Evolutionary conservation across 345 rosid genomes (phyloP), one percentile per base, ranked within the genome.

Genomic region (Bruguiera sexangula): DNA sequence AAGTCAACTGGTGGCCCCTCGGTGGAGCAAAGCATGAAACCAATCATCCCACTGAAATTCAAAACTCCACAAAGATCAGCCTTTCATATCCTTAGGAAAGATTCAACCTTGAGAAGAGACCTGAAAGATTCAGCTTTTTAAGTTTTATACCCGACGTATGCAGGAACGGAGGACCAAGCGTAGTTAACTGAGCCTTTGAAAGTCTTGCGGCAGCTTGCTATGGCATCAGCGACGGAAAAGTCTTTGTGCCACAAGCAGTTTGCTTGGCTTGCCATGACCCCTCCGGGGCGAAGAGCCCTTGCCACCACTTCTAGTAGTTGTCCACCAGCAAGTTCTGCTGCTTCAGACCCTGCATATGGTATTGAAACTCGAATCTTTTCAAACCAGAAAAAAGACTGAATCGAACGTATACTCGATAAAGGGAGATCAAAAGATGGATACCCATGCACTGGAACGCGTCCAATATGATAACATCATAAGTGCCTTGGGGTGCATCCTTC

Each of bases 151-250:
- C 74, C 61, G 53, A 22, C 46, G 36, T 73, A 70, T 6, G 69
- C 52, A 21, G 81, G 75, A 57, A 60, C 67, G 0, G 78, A 31
- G 46, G 68, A 60, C 77, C 81, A 74, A 4, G 75, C 78, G 60
- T 78, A 63, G 72, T 51, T 53, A 48, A 74, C 69, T 34, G 78
- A 78, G 66, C 75, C 81, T 57, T 62, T 74, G 61, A 78, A 78
- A 31, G 51, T 46, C 31, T 65, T 27, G 50, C 74, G 64, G 32
- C 72, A 73, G 50, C 36, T 78, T 5, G 72, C 63, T 4, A 78
- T 24, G 53, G 22, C 48, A 34, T 70, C 76, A 13, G 62, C 32
- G 1, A 78, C 51, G 8, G 62, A 62, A 60, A 73, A 74, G 6
- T 63, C 53, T 15, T 56, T 31, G 37, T 34, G 65, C 82, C 82